These are phyloP conservation scores for Piper betle DNA, from an alignment of 164 flowering plant genomes.

Conservation along the genomic window DNA sequence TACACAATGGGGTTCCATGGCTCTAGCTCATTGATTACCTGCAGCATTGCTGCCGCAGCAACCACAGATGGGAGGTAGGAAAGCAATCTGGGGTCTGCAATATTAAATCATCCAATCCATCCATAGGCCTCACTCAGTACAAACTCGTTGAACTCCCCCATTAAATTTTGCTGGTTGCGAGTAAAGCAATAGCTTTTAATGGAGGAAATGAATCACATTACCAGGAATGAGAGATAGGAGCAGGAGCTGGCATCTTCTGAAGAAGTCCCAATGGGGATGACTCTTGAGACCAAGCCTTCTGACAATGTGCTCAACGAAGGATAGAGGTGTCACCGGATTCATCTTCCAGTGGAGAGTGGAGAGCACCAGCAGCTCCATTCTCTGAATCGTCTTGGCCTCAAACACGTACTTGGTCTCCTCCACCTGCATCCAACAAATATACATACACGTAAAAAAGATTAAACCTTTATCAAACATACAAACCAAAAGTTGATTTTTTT, in stretches of 20 bases:
- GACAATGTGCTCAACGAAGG: conserved; percentile 59
- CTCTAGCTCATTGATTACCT: conserved; percentile 46
- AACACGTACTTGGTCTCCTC: conserved; percentile 49
- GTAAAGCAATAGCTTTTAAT: background rate
- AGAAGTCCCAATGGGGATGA: conserved; percentile 40
- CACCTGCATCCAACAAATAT: conserved; percentile 26
- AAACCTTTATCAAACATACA: background rate
- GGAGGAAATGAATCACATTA: conserved; percentile 4
- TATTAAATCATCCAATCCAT: background rate
- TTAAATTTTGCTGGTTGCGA: background rate
- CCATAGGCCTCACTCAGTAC: background rate
- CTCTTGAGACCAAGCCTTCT: conserved; percentile 48
- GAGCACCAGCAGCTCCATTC: conserved; percentile 77
- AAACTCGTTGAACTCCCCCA: no score
- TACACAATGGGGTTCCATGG: conserved; percentile 33
- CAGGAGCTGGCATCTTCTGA: conserved; percentile 36
- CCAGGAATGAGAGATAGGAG: conserved; percentile 49
- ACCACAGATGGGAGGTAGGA: conserved; percentile 41
- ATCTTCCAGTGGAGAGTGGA: conserved; percentile 78
- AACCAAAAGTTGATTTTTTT: background rate
- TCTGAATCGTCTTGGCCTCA: conserved; percentile 71
- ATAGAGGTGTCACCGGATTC: conserved; percentile 72
- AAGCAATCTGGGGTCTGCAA: conserved; percentile 28
- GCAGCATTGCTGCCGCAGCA: conserved; percentile 68
- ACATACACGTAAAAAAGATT: background rate